These are phyloP conservation scores for Wallacemonas sp. DNA, from an alignment of 208 protist genomes.

Conservation along the genomic window DNA sequence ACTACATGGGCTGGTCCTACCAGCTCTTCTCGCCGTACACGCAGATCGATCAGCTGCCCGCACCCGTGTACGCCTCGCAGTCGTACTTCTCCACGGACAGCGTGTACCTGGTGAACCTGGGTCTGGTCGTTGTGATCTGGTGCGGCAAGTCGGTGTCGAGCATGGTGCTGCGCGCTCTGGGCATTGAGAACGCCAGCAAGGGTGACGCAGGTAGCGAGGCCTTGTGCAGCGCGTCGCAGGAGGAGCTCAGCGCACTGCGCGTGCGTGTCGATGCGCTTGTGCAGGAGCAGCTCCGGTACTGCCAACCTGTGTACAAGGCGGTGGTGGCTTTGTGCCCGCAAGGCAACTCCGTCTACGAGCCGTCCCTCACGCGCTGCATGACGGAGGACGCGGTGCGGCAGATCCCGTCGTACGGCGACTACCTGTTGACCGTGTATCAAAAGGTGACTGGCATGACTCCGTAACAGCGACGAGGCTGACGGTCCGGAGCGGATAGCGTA, in stretches of 20 bases:
- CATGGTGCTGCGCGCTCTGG: constrained; percentile 48
- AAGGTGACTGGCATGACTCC: constrained; percentile 25
- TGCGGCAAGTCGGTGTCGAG: constrained; percentile 54
- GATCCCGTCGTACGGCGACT: constrained; percentile 64
- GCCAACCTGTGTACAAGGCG: constrained; percentile 36
- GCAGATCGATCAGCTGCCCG: constrained; percentile 48
- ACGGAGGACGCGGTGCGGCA: constrained; percentile 62
- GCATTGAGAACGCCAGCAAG: constrained; percentile 21
- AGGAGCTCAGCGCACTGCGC: constrained; percentile 58
- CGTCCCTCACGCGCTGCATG: constrained; percentile 66
- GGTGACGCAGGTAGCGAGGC: constrained; percentile 18
- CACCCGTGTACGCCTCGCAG: constrained; percentile 58
- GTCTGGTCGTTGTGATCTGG: constrained; percentile 69
- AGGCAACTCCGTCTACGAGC: constrained; percentile 58
- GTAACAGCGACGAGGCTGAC: not conserved
- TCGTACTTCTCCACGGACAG: constrained; percentile 54
- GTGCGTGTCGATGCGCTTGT: constrained; percentile 54
- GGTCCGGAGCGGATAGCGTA: no score
- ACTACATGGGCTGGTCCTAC: constrained; percentile 74
- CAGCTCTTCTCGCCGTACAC: constrained; percentile 63
- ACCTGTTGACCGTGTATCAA: constrained; percentile 62
- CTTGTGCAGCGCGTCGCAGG: constrained; percentile 20
- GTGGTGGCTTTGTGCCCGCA: constrained; percentile 50
- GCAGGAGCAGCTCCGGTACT: constrained; percentile 37
- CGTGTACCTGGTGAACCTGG: constrained; percentile 68